Evolutionary conservation across 2,329 filamentous ascomycete genomes (phyloP), one percentile per base, ranked within the genome.

Genomic region (Cladosporium sp.): DNA sequence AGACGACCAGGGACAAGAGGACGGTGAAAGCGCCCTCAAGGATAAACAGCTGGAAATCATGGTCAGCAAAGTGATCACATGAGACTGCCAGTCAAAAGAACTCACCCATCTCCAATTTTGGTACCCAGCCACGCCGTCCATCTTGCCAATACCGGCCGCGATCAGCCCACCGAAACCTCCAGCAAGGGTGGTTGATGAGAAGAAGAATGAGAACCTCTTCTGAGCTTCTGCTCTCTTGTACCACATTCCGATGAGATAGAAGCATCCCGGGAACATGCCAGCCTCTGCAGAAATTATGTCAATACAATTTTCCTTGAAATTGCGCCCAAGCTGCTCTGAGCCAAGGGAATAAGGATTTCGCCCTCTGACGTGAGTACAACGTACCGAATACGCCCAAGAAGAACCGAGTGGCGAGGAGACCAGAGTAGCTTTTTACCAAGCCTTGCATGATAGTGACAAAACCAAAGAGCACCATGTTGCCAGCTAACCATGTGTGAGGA

Each of bases 181-280:
- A 1, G 89, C 89, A 3, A 93, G 78, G 0, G 87, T 89, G 0
- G 89, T 92, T 28, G 83, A 90, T 68, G 84, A 87, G 79, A 97
- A 97, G 80, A 97, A 97, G 79, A 97, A 92, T 15, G 87, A 89
- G 76, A 92, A 97, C 30, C 94, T 86, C 69, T 91, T 90, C 75
- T 97, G 93, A 2, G 92, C 91, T 75, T 97, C 94, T 45, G 80
- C 80, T 60, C 93, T 85, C 60, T 87, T 86, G 68, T 97, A 99
- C 92, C 89, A 95, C 87, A 93, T 93, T 59, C 89, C 86, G 61
- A 92, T 86, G 7, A 92, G 76, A 69, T 92, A 89, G 55, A 68
- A 67, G 61, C 85, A 88, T 36, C 87, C 88, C 1, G 88, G 88
- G 64, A 90, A 90, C 78, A 81, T 80, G 57, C 78, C 78, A 0